A percentile compares a stretch with the other conserved stretches of the same genome.
Conservation (phyloP, 768 basidiomycete genomes). For the Mrakia frigida region DNA sequence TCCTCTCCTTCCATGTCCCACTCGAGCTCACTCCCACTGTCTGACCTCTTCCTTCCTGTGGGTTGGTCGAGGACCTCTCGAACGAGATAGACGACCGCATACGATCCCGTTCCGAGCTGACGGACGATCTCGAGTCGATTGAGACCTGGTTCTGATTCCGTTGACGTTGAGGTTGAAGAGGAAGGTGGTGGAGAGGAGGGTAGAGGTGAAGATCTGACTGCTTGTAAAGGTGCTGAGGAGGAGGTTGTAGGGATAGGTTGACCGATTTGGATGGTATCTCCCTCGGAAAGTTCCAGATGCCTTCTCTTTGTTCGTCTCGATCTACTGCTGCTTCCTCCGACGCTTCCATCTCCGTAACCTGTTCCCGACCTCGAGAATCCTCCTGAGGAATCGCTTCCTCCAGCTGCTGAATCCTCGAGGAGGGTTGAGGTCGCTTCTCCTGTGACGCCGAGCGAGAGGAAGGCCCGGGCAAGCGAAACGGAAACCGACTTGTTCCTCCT, state of each 20-base stretch:
- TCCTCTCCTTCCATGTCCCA: slow-evolving; percentile 36
- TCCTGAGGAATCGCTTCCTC: background rate
- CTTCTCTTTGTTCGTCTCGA: slow-evolving; percentile 3
- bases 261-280: slow-evolving; percentile 13
- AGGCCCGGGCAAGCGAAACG: slow-evolving; percentile 20
- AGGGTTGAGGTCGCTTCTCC: background rate
- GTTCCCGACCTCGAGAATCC: slow-evolving; percentile 5
- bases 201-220: background rate
- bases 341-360: slow-evolving; percentile 4
- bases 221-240: slow-evolving; percentile 7
- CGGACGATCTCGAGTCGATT: slow-evolving; percentile 74
- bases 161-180: background rate
- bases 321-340: background rate
- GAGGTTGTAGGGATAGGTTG: slow-evolving; percentile 12
- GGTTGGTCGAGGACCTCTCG: slow-evolving; percentile 37
- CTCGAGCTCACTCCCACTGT: slow-evolving; percentile 32
- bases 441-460: background rate
- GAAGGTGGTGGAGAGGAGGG: background rate
- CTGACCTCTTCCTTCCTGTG: slow-evolving; percentile 33
- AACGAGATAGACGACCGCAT: slow-evolving; percentile 91
- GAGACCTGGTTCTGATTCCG: slow-evolving; percentile 49
- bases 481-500: slow-evolving; percentile 4
- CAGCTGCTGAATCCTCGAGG: background rate
- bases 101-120: slow-evolving; percentile 79
- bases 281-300: slow-evolving; percentile 19